These are phyloP conservation scores for Candida anglica DNA, from an alignment of 805 yeast genomes.

Conservation along the genomic window DNA sequence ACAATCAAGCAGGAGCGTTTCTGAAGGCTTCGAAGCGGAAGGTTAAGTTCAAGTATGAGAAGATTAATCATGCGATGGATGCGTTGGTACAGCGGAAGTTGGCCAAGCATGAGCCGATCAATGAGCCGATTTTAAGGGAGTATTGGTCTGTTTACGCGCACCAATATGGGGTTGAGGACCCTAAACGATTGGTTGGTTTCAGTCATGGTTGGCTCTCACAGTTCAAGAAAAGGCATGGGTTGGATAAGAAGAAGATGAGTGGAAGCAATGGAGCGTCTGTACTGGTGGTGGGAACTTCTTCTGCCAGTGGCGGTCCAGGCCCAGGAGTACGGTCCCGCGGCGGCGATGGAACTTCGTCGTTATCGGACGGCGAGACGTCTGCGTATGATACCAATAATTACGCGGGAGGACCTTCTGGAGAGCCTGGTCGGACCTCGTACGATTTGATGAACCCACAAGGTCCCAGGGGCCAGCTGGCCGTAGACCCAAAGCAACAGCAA, in stretches of 20 bases:
- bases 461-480: no score
- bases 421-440: no score
- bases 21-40: constrained; percentile 39
- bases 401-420: no score
- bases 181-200: constrained; percentile 50
- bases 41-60: constrained; percentile 51
- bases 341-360: background rate
- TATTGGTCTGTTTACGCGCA: constrained; percentile 56
- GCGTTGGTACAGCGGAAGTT: constrained; percentile 43
- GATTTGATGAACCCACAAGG: constrained; percentile 4
- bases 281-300: background rate
- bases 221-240: constrained; percentile 56
- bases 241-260: constrained; percentile 31
- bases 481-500: background rate
- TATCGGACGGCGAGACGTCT: background rate
- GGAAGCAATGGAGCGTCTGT: constrained; percentile 5
- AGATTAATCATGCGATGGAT: constrained; percentile 59
- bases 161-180: constrained; percentile 55
- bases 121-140: constrained; percentile 52
- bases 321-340: background rate
- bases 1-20: constrained; percentile 28
- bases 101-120: constrained; percentile 42
- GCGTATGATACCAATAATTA: background rate
- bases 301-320: constrained; percentile 4
- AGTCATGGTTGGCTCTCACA: constrained; percentile 64